Base-by-base conservation (phyloP, 495 filamentous ascomycete genomes). In the Aspergillus carlsbadensis region DNA sequence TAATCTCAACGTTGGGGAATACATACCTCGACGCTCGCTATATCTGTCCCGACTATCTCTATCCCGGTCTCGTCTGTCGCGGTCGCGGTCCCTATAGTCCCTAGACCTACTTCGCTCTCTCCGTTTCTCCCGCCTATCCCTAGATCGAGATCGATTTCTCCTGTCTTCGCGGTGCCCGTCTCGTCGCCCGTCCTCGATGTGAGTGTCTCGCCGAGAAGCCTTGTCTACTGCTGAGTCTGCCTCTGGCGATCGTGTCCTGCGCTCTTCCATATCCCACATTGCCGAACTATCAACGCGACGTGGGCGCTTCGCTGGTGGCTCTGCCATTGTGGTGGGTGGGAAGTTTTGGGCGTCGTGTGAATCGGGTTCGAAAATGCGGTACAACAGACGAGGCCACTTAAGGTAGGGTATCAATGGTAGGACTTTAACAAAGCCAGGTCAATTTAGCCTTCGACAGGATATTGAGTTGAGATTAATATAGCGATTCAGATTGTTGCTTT, bases 241-340 rank as follows among this genome's bases (percentile, higher is more conserved):
- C 26, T 67, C 65, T 41, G 70, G 52, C 18, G 71, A 62, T 35
- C 60, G 67, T 10, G 63, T 56, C 14, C 59, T 53, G 34, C 55
- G 58, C 17, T 78, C 77, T 48, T 74, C 71, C 39, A 68, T 71
- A 42, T 83, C 80, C 78, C 78, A 82, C 78, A 80, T 83, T 14
- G 73, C 61, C 6, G 77, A 69, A 63, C 77, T 83, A 49, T 83
- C 79, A 15, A 71, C 71, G 15, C 78, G 74, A 49, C 79, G 78
- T 31, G 79, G 68, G 36, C 81, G 81, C 60, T 84, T 84, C 36
- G 77, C 62, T 43, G 79, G 77, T 21, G 78, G 81, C 48, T 84
- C 81, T 13, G 76, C 65, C 80, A 82, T 83, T 43, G 15, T 49
- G 10, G 18, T 4, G 29, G 26, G 34, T 24, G n/a, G 21, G 43